Percentiles rank a stretch among this genome's conserved stretches.
These are phyloP conservation scores for Fraxinus pennsylvanica DNA, from an alignment of 257 asterid genomes.

Conservation along the genomic window DNA sequence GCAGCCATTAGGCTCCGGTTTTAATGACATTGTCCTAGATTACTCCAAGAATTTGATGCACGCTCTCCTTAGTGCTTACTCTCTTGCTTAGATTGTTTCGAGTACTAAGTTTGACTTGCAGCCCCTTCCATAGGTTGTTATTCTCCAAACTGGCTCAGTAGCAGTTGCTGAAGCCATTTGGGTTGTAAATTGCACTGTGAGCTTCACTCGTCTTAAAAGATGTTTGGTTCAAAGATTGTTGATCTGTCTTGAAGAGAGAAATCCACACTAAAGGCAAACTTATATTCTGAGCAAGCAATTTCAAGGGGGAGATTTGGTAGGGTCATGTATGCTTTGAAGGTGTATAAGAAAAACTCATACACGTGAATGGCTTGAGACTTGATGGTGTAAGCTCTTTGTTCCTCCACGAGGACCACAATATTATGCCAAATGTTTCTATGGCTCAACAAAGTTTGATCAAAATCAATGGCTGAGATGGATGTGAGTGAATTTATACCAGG, in stretches of 20 bases:
- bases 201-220: neutral
- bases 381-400: neutral
- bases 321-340: neutral
- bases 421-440: neutral
- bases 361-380: neutral
- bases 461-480: neutral
- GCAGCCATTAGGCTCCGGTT: neutral
- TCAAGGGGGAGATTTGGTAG: neutral
- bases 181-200: neutral
- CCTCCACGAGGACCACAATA: neutral
- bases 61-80: neutral
- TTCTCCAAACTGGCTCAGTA: neutral
- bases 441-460: neutral
- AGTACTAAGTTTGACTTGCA: neutral
- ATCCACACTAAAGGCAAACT: neutral
- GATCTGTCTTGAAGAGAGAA: neutral
- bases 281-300: neutral
- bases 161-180: slow-evolving; percentile 2
- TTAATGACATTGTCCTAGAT: neutral
- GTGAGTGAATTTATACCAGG: neutral
- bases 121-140: neutral
- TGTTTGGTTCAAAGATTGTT: neutral
- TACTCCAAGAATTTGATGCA: neutral
- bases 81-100: neutral
- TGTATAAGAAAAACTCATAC: neutral